Conservation (phyloP, 257 asterid genomes). For the Thymus mandschuricus region DNA sequence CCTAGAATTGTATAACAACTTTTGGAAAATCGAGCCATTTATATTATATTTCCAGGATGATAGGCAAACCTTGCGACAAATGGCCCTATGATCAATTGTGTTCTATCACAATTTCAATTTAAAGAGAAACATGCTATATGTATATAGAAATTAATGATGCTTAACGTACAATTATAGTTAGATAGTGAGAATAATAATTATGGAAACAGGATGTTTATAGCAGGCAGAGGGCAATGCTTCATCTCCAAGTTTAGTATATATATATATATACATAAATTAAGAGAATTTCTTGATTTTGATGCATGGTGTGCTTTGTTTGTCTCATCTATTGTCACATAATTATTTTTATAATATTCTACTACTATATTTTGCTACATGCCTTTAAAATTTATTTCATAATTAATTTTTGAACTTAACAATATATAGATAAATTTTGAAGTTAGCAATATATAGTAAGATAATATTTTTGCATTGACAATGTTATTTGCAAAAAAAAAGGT, state of each 20-base stretch:
- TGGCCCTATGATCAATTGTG: background rate
- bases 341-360: no score
- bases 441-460: no score
- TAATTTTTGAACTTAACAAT: no score
- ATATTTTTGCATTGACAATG: no score
- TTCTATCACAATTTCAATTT: background rate
- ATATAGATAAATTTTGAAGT: no score
- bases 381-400: no score
- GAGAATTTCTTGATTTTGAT: conserved; percentile 23
- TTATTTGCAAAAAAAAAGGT: no score
- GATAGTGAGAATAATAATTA: conserved; percentile 20
- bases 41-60: background rate
- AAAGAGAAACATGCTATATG: background rate
- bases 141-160: background rate
- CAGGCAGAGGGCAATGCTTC: conserved; percentile 20
- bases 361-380: no score
- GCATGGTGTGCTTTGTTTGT: conserved; percentile 28
- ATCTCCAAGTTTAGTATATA: conserved; percentile 3
- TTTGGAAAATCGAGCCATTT: background rate
- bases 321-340: conserved; percentile 4
- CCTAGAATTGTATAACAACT: no score
- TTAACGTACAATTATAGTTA: background rate
- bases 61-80: conserved; percentile 5
- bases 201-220: conserved; percentile 18
- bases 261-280: background rate